Evolutionary conservation across 345 rosid species (phyloP), one percentile per base, ranked within the genome.

Genomic region (Eucalyptus paniculata): DNA sequence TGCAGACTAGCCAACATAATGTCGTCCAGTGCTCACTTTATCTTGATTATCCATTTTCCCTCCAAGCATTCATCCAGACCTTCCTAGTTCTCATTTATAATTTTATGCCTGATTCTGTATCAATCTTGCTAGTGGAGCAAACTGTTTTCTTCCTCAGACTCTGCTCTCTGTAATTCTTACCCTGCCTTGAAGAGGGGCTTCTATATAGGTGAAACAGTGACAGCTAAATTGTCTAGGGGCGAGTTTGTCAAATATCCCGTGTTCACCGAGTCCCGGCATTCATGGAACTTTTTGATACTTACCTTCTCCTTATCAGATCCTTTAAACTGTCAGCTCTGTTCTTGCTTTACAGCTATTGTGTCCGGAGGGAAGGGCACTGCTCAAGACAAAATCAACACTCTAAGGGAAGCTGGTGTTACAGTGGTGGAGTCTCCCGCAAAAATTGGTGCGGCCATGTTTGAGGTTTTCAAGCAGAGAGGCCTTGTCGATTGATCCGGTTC

Each of bases 391-490:
- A 96, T 97, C 90, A 95, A 94, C 93, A 96, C 97, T 45, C 92
- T 97, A 60, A 91, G 92, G 92, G 99, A 95, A 92, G 98, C 97
- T 15, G 99, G 99, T 44, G 99, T 96, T 17, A 96, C 96, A 8
- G 98, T 98, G 90, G 99, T 96, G 23, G 99, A 98, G 90, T 98
- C 99, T 87, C 99, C 98, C 0, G 99, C 99, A 4, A 98, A 97
- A 92, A 96, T 97, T 26, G 99, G 99, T 86, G 88, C 92, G 0
- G 97, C 98, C 9, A 97, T 97, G 96, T 92, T 93, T 37, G 97
- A 96, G 40, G 93, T 94, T 51, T 98, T 98, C 93, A 94, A 96
- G 90, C 93, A 93, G 92, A 95, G 98, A 91, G 97, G 98, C 69
- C 96, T 98, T 51, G 86, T 92, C 32, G 87, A 87, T 83, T 91